These are phyloP conservation scores for Diaporthe citri DNA, from an alignment of 2,329 filamentous ascomycete genomes.

Conservation along the genomic window DNA sequence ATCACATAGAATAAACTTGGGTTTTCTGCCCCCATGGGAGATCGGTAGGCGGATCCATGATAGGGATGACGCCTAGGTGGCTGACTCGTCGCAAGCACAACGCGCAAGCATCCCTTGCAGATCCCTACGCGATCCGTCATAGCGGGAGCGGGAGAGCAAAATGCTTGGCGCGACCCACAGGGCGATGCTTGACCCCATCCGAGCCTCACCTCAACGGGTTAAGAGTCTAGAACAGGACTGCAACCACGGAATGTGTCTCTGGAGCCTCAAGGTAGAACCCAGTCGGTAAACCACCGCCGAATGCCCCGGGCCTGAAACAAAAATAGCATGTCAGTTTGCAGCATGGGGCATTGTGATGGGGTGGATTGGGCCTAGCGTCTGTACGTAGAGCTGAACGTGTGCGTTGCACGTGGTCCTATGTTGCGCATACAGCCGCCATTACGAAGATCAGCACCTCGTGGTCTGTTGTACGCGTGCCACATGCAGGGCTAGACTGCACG, in stretches of 20 bases:
- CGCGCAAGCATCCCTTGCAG: slow-evolving; percentile 25
- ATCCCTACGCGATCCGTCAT: neutral
- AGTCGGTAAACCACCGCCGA: neutral
- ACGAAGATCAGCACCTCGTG: slow-evolving; percentile 6
- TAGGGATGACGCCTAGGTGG: slow-evolving; percentile 23
- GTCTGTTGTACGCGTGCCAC: neutral
- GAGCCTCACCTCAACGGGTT: neutral
- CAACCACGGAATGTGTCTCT: neutral
- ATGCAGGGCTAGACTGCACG: neutral
- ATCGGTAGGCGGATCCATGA: slow-evolving; percentile 1
- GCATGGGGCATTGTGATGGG: neutral
- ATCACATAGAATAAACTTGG: neutral
- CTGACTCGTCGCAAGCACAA: slow-evolving; percentile 25
- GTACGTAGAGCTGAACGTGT: neutral
- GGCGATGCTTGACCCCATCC: slow-evolving; percentile 3
- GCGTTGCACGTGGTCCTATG: neutral
- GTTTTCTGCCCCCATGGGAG: neutral
- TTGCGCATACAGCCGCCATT: neutral
- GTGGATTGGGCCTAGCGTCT: neutral
- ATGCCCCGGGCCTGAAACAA: neutral
- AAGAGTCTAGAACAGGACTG: neutral
- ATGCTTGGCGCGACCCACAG: slow-evolving; percentile 5
- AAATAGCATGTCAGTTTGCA: slow-evolving; percentile 1
- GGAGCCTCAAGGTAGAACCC: neutral
- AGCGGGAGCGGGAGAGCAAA: neutral